A percentile compares a stretch with the other conserved stretches of the same genome.
Evolutionary conservation across 78 protist genomes (phyloP).

Genomic region (Speleostelium caveatum): DNA sequence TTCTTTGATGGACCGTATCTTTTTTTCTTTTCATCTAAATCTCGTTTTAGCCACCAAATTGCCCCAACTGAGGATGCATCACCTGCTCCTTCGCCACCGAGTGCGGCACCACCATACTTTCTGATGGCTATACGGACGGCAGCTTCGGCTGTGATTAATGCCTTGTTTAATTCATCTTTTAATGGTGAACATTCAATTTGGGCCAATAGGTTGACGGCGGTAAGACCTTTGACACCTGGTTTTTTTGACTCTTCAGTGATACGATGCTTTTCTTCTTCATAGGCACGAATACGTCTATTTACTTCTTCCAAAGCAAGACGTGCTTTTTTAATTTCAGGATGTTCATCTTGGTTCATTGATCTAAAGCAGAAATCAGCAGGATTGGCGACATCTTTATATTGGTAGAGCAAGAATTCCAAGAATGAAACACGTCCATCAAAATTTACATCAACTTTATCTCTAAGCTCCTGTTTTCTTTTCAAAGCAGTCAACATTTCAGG

Average conservation of each 20-base stretch:
- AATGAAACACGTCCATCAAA: constrained; percentile 86
- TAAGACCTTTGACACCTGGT: constrained; percentile 83
- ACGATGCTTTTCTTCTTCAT: constrained; percentile 82
- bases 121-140: constrained; percentile 84
- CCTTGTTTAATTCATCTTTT: constrained; percentile 81
- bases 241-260: constrained; percentile 41
- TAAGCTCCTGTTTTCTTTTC: constrained; percentile 84
- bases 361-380: constrained; percentile 87
- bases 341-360: constrained; percentile 81
- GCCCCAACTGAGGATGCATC: constrained; percentile 68
- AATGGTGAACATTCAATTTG: constrained; percentile 82
- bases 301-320: constrained; percentile 88
- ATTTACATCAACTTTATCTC: constrained; percentile 87
- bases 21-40: constrained; percentile 79
- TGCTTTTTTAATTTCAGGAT: constrained; percentile 87
- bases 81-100: constrained; percentile 61
- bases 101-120: constrained; percentile 82
- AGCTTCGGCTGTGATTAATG: constrained; percentile 86
- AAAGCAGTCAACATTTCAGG: constrained; percentile 84
- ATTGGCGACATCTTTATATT: constrained; percentile 83
- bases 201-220: constrained; percentile 83
- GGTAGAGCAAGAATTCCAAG: constrained; percentile 83
- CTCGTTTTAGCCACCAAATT: constrained; percentile 85
- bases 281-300: constrained; percentile 83
- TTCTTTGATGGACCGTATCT: constrained; percentile 81